Evolutionary conservation across 805 yeast genomes (phyloP).

Genomic region (Sugiyamaella mastotermitis): DNA sequence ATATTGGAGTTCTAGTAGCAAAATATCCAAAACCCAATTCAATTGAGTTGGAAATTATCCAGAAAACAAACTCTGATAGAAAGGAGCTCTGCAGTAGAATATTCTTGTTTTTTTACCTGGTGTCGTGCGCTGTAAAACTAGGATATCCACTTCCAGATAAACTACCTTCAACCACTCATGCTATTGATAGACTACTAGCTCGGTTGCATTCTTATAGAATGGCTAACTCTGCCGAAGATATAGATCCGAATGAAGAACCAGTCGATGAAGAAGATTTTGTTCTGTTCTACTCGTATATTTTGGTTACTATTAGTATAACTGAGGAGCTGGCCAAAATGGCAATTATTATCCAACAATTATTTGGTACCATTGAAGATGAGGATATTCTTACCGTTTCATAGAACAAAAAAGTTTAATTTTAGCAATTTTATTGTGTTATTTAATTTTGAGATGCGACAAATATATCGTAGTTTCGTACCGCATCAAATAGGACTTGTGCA

Average conservation of each 20-base stretch:
- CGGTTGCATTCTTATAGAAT: conserved; percentile 56
- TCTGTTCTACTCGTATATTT: conserved; percentile 63
- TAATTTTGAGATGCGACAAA: too few species aligned
- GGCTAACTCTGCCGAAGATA: neutral
- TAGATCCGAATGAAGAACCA: conserved; percentile 1
- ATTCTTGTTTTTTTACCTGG: conserved; percentile 62
- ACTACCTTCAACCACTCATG: conserved; percentile 71
- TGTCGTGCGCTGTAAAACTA: conserved; percentile 61
- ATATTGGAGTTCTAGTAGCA: conserved; percentile 60
- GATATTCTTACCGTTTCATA: conserved; percentile 30
- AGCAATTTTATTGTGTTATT: too few species aligned
- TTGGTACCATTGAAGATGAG: conserved; percentile 63
- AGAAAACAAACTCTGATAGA: conserved; percentile 45
- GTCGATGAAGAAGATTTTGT: conserved; percentile 68
- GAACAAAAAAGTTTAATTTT: too few species aligned
- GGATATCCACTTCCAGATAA: conserved; percentile 74
- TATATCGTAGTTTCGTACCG: conserved; percentile 37
- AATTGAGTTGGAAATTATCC: conserved; percentile 52
- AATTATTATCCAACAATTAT: conserved; percentile 47
- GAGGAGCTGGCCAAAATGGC: conserved; percentile 59
- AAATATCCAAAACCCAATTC: conserved; percentile 49
- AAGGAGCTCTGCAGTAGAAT: conserved; percentile 65
- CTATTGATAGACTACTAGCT: conserved; percentile 60
- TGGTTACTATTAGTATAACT: conserved; percentile 63
- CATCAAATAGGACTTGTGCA: conserved; percentile 46